A percentile compares a stretch with the other conserved stretches of the same genome.
Evolutionary conservation across 768 basidiomycete species (phyloP).

Genomic region (Naganishia kalamii): DNA sequence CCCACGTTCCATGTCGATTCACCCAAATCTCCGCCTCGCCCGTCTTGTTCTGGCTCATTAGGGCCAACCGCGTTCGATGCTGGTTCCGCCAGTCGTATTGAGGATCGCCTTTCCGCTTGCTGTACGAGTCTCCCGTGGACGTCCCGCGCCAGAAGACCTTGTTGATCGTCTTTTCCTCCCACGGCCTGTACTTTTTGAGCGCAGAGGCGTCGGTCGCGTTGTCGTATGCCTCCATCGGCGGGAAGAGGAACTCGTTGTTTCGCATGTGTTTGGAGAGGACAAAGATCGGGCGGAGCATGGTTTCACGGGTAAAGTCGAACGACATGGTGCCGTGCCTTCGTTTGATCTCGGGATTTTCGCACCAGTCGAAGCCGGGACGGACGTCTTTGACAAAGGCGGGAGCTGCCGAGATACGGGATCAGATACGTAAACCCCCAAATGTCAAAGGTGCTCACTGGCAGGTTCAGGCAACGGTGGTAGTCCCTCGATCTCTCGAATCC

Average conservation of each 20-base stretch:
- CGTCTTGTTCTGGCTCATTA: conserved; percentile 39
- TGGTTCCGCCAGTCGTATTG: conserved; percentile 41
- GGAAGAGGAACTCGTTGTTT: conserved; percentile 41
- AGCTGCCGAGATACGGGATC: conserved; percentile 21
- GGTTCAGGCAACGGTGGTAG: conserved; percentile 22
- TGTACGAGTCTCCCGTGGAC: conserved; percentile 42
- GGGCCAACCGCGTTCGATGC: conserved; percentile 46
- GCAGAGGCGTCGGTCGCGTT: conserved; percentile 31
- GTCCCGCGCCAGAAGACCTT: conserved; percentile 47
- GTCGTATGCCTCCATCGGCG: conserved; percentile 40
- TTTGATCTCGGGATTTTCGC: conserved; percentile 34
- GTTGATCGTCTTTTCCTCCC: conserved; percentile 46
- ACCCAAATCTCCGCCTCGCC: conserved; percentile 41
- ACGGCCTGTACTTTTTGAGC: conserved; percentile 32
- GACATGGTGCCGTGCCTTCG: conserved; percentile 38
- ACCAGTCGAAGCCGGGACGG: conserved; percentile 35
- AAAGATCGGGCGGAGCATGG: conserved; percentile 40
- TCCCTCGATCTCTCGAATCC: conserved; percentile 22
- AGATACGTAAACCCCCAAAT: neutral
- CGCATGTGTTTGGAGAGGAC: conserved; percentile 40
- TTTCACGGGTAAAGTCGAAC: conserved; percentile 35
- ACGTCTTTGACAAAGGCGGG: conserved; percentile 41
- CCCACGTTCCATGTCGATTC: conserved; percentile 36
- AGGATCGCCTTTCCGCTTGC: conserved; percentile 33
- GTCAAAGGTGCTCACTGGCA: conserved; percentile 6